Conservation (phyloP, 2,329 filamentous ascomycete species). For the Arthrinium puccinioides region DNA sequence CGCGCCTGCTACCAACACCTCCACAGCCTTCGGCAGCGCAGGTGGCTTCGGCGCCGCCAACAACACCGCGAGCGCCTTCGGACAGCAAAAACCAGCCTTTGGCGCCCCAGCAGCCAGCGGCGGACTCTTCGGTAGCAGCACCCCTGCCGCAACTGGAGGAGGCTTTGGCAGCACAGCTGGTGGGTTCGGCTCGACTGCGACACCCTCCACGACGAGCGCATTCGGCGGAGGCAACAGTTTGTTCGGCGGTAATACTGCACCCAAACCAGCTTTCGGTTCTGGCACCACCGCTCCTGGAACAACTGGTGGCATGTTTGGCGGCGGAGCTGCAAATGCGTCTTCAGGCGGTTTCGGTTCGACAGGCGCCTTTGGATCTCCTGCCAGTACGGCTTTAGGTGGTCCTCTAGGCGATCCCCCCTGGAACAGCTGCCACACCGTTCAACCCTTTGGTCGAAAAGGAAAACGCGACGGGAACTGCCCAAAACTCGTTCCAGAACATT, state of each 20-base stretch:
- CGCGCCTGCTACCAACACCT: slow-evolving; percentile 10
- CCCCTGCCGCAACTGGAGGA: slow-evolving; percentile 18
- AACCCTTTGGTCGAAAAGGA: slow-evolving; percentile 69
- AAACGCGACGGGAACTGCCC: slow-evolving; percentile 36
- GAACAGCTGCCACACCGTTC: slow-evolving; percentile 65
- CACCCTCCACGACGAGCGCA: slow-evolving; percentile 26
- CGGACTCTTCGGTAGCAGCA: slow-evolving; percentile 49
- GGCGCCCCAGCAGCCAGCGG: slow-evolving; percentile 29
- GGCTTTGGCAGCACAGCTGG: slow-evolving; percentile 28
- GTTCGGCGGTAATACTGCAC: slow-evolving; percentile 21
- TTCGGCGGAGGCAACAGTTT: slow-evolving; percentile 26
- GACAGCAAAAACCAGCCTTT: slow-evolving; percentile 17
- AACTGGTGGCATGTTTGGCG: slow-evolving; percentile 39
- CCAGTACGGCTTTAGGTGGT: slow-evolving; percentile 38
- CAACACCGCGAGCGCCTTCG: slow-evolving; percentile 24
- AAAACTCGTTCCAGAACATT: slow-evolving; percentile 71
- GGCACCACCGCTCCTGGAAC: slow-evolving; percentile 33
- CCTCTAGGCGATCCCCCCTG: slow-evolving; percentile 53
- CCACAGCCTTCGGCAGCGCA: slow-evolving; percentile 41
- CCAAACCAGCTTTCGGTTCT: slow-evolving; percentile 44
- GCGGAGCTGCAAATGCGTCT: slow-evolving; percentile 19
- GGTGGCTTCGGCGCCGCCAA: slow-evolving; percentile 25
- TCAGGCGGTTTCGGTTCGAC: slow-evolving; percentile 28
- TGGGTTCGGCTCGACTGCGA: slow-evolving; percentile 31
- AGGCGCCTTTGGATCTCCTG: slow-evolving; percentile 33